Evolutionary conservation across 78 protist genomes (phyloP), one percentile per base, ranked within the genome.

Genomic region (Salpingoeca rosetta): DNA sequence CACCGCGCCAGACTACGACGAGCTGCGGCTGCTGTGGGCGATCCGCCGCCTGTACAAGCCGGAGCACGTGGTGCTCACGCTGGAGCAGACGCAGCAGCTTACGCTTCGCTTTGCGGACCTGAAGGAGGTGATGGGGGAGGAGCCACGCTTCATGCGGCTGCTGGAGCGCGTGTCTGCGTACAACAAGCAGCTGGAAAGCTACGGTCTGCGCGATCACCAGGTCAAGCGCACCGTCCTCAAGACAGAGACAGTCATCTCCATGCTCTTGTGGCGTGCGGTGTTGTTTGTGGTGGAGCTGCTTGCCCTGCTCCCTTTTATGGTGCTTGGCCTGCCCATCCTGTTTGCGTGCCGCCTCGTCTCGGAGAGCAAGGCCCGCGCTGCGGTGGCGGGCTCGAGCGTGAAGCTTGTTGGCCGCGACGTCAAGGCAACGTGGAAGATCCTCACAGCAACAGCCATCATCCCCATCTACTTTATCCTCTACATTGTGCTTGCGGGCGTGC

Each of bases 1-100:
- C 84, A 72, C 81, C 31, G 88, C 84, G 3, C 84, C 88, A 11
- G 88, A 88, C 88, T 85, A 85, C 80, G 56, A 45, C 24, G 74
- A 85, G 24, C 76, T 88, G 43, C 38, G 44, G 41, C 28, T 78
- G 65, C 36, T 81, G 51, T 83, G 51, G 73, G 42, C 35, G 43
- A 1, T 57, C 36, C 82, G 88, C 27, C 75, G 88, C 0, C 56
- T 88, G 75, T 74, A 80, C 86, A 81, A 35, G 76, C 83, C 91
- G 36, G 36, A 0, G 10, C 10, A 41, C 43, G 43, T 24, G 3
- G 25, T 1, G 38, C 86, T 81, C 38, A 28, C 72, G 3, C 1
- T 35, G 28, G 77, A 51, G 11, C 87, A 43, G 40, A 7, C 28
- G 36, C 76, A 28, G 76, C 10, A 51, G 43, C 85, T 82, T 2